Conservation (phyloP, 2,329 filamentous ascomycete genomes). For the Xylariaceae sp. region DNA sequence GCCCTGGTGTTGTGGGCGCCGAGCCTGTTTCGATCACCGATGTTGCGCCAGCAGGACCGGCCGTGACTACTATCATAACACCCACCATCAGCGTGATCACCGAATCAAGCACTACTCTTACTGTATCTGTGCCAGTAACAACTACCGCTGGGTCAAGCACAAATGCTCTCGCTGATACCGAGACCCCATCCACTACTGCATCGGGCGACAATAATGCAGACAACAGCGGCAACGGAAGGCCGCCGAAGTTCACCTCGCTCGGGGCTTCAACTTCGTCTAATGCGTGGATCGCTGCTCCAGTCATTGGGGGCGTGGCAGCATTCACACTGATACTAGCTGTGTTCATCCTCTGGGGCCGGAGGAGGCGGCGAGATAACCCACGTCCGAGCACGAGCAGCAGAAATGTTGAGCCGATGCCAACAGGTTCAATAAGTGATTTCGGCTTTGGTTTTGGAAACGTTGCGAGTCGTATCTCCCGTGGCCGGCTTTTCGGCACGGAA, state of each 20-base stretch:
- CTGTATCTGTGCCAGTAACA: conserved; percentile 10
- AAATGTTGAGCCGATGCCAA: background rate
- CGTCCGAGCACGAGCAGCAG: background rate
- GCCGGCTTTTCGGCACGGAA: conserved; percentile 5
- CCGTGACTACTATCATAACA: conserved; percentile 4
- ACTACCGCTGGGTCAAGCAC: conserved; percentile 1
- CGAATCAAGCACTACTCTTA: conserved; percentile 1
- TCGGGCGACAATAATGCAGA: background rate
- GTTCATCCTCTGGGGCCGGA: conserved; percentile 32
- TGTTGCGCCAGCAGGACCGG: background rate
- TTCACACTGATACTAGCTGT: conserved; percentile 31
- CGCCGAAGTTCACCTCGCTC: background rate
- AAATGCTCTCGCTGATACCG: conserved; percentile 3
- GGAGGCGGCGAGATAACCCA: conserved; percentile 16
- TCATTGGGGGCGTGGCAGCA: conserved; percentile 33
- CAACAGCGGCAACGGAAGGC: background rate
- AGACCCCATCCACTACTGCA: background rate
- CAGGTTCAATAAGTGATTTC: background rate
- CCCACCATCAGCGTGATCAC: background rate
- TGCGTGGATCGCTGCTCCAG: conserved; percentile 36
- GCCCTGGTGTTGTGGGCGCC: background rate
- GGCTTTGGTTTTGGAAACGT: conserved; percentile 1
- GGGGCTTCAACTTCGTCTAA: conserved; percentile 13
- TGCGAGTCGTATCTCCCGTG: conserved; percentile 3
- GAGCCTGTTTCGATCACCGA: background rate